phyloP scores from a whole-genome alignment of 208 protist genomes.

The Trypanosoma grayi region DNA sequence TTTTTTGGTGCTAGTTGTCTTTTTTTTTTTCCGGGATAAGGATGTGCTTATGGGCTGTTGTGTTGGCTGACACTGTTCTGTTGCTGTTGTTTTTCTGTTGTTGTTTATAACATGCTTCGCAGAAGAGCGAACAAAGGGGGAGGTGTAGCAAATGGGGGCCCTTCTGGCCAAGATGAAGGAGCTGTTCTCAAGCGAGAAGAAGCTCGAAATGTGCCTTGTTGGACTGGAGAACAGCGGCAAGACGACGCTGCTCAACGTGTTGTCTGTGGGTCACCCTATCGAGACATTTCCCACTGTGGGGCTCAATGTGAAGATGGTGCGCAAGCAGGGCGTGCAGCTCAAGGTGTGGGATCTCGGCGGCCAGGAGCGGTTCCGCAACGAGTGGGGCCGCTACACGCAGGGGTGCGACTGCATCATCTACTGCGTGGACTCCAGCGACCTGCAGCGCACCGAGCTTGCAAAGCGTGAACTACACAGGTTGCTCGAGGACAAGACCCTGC shows the following conservation, averaged over 20 bases:
- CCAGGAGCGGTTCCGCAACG: slow-evolving; percentile 67
- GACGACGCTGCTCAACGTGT: slow-evolving; percentile 80
- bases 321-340: slow-evolving; percentile 70
- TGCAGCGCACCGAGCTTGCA: slow-evolving; percentile 48
- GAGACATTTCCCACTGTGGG: slow-evolving; percentile 76
- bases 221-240: slow-evolving; percentile 78
- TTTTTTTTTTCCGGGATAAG: too few relatives aligned
- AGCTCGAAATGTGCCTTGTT: slow-evolving; percentile 74
- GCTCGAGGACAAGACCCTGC: slow-evolving; percentile 44
- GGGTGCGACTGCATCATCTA: slow-evolving; percentile 77
- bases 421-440: slow-evolving; percentile 68
- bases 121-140: not conserved
- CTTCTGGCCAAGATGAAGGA: slow-evolving; percentile 45
- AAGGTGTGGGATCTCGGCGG: slow-evolving; percentile 84
- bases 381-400: slow-evolving; percentile 75
- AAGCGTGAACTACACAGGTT: slow-evolving; percentile 65
- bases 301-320: slow-evolving; percentile 79
- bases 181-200: slow-evolving; percentile 59
- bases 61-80: too few relatives aligned
- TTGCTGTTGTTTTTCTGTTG: too few relatives aligned
- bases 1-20: too few relatives aligned
- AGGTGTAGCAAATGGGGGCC: slow-evolving; percentile 39
- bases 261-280: slow-evolving; percentile 61
- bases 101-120: too few relatives aligned
- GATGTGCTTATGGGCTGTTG: not conserved